Conservation (phyloP, 176 grass and related monocot genomes). For the Zoysia pacifica region DNA sequence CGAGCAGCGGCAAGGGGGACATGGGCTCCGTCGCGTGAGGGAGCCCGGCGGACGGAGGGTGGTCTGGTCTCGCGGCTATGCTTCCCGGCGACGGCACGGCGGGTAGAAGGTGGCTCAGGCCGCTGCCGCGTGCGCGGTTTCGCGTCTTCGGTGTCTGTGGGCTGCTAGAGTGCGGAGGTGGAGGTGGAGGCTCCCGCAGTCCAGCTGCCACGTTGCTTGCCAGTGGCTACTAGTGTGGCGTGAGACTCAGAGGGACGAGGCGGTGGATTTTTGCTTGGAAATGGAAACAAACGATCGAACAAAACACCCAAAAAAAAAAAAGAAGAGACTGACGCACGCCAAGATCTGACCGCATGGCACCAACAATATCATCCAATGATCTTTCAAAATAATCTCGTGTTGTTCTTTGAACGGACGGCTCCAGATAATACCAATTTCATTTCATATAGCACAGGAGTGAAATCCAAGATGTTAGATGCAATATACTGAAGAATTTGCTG, state of each 20-base stretch:
- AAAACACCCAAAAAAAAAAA: not conserved
- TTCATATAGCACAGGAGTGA: too few species aligned
- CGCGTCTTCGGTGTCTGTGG: slow-evolving; percentile 14
- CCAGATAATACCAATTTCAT: too few species aligned
- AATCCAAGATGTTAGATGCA: too few species aligned
- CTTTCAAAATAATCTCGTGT: not conserved
- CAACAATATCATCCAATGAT: not conserved
- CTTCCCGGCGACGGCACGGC: not conserved
- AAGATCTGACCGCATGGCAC: too few species aligned
- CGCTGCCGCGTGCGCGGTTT: slow-evolving; percentile 26
- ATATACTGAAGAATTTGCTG: too few species aligned
- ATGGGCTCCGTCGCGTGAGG: slow-evolving; percentile 11
- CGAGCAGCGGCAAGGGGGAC: slow-evolving; percentile 45
- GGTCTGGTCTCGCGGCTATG: not conserved
- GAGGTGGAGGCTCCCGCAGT: not conserved
- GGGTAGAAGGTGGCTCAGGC: not conserved
- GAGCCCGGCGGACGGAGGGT: not conserved
- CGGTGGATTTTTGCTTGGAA: not conserved
- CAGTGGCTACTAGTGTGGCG: not conserved
- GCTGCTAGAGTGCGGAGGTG: not conserved
- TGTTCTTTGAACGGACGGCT: too few species aligned
- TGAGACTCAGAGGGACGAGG: not conserved
- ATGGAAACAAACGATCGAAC: too few species aligned
- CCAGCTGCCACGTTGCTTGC: slow-evolving; percentile 18
- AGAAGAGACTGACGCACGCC: not conserved